Evolutionary conservation across 2,329 filamentous ascomycete species (phyloP), one percentile per base, ranked within the genome.

Genomic region (Pseudogymnoascus destructans): DNA sequence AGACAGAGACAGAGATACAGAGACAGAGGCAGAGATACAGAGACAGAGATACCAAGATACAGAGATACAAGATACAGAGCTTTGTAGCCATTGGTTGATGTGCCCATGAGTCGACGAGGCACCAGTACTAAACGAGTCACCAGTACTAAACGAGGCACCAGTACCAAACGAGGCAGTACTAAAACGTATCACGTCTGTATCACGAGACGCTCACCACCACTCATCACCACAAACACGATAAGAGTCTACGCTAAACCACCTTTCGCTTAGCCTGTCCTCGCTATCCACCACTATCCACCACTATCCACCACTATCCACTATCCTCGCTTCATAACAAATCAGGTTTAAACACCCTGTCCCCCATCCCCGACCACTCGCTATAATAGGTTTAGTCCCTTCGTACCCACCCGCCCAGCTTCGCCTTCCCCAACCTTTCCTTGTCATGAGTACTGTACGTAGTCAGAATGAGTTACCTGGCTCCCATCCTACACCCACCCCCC

Each of bases 351-450:
- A 30, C 8, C 15, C 23, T 52, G 46, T 30, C 46, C 13, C 13
- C 46, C n/a, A 30, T 30, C 25, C 25, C n/a, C 46, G 25, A 32
- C 9, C 6, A 13, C 4, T 52, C 8, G 4, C 46, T 32, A 1
- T 2, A 30, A 52, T 30, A 52, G 46, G 46, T 3, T 52, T 52
- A 52, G 46, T 13, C 3, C 1, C 32, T 32, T 52, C 25, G 46
- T 32, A 52, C 46, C 46, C 46, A 52, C 46, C 25, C 25, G n/a
- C n/a, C 46, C 8, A 52, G 46, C 46, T 52, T 52, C 46, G 46
- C 46, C 46, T 52, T 52, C 46, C 46, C 46, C 46, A 52, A 52
- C 46, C 46, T 52, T 52, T 52, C 46, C 46, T 52, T 52, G 46
- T 52, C 46, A 52, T 52, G 46, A 5, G 42, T n/a, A n/a, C n/a